Evolutionary conservation across 2,329 filamentous ascomycete species (phyloP).

Genomic region (Monosporascus sp.): DNA sequence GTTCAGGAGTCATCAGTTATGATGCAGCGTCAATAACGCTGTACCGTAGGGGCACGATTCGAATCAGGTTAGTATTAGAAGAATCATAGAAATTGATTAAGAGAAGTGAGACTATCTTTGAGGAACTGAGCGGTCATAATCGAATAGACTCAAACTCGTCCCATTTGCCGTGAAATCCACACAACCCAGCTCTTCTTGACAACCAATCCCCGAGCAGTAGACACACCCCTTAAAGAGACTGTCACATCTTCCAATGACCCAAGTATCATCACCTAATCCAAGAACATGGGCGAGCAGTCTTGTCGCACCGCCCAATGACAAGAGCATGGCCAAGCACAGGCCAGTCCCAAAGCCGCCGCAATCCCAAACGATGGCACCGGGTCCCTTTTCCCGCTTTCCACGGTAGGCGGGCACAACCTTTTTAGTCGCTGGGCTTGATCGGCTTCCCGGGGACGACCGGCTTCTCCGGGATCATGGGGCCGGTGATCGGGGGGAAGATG

Average conservation of each 20-base stretch:
- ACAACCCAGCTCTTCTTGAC: background rate
- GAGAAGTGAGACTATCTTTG: background rate
- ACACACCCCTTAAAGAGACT: background rate
- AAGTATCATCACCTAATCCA: background rate
- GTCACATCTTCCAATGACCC: background rate
- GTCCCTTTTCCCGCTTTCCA: background rate
- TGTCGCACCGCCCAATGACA: background rate
- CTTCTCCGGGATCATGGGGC: conserved; percentile 24
- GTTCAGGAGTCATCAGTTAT: no score
- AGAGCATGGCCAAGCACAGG: background rate
- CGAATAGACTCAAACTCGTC: background rate
- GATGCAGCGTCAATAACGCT: background rate
- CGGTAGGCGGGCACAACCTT: background rate
- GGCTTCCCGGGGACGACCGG: conserved; percentile 24
- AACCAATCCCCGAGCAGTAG: background rate
- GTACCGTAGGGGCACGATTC: background rate
- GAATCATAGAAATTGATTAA: background rate
- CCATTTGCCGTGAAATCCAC: no score
- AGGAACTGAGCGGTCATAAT: background rate
- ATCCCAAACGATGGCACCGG: background rate
- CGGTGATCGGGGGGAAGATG: conserved; percentile 8
- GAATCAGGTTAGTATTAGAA: background rate
- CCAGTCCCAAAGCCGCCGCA: background rate
- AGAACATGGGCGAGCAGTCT: background rate
- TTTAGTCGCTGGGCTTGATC: conserved; percentile 17